Conservation (phyloP, 306 rosid genomes). For the Pterocarpus santalinus region DNA sequence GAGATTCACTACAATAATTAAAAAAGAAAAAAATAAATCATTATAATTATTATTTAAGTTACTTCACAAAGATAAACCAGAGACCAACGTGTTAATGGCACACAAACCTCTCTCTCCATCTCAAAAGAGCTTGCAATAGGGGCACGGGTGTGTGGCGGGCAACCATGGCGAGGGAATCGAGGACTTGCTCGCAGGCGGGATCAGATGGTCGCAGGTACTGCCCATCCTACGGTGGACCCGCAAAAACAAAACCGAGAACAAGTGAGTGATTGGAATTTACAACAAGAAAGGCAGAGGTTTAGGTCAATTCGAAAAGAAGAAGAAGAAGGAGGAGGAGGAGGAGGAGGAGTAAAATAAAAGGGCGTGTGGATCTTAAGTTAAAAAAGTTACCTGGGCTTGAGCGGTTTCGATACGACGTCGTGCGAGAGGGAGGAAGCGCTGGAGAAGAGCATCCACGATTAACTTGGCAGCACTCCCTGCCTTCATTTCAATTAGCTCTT, state of each 20-base stretch:
- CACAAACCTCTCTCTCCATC: slow-evolving; percentile 88
- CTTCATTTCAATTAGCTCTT: slow-evolving; percentile 60
- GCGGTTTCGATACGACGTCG: slow-evolving; percentile 99
- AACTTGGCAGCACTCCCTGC: slow-evolving; percentile 98
- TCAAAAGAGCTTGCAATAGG: slow-evolving; percentile 89
- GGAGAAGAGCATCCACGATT: slow-evolving; percentile 96
- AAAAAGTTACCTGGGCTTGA: slow-evolving; percentile 78
- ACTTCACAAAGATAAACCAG: neutral
- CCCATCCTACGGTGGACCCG: slow-evolving; percentile 69
- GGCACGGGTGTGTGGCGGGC: slow-evolving; percentile 99
- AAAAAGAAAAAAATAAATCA: neutral
- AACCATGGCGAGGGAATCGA: slow-evolving; percentile 98
- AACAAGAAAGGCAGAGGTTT: neutral
- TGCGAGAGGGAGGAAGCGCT: slow-evolving; percentile 98
- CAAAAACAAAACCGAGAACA: slow-evolving; percentile 13
- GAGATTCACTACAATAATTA: slow-evolving; percentile 80
- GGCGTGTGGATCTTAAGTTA: neutral
- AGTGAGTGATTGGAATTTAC: neutral
- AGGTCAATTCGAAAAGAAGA: neutral
- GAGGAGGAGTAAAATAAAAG: neutral
- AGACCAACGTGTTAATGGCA: neutral
- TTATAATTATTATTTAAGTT: neutral
- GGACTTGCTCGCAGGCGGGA: slow-evolving; percentile 97
- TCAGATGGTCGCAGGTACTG: slow-evolving; percentile 98
- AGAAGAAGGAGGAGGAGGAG: neutral